Conservation (phyloP, 192 early-diverging fungal species). For the Coemansia sp. region DNA sequence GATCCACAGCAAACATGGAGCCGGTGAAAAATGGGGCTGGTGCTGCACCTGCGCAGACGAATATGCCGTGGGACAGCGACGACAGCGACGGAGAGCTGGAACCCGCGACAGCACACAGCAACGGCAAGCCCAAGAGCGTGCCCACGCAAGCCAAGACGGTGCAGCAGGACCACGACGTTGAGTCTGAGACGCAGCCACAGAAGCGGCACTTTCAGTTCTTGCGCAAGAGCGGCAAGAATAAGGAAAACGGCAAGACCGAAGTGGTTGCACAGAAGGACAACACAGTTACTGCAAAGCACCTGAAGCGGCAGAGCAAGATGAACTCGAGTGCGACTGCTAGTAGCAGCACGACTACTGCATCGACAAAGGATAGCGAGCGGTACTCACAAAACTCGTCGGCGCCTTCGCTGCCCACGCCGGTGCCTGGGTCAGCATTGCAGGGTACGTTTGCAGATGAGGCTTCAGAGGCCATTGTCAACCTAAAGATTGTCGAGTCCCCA, state of each 20-base stretch:
- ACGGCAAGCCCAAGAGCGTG: slow-evolving; percentile 2
- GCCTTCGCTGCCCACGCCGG: slow-evolving; percentile 41
- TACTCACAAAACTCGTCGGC: slow-evolving; percentile 43
- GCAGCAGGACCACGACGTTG: slow-evolving; percentile 11
- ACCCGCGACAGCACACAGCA: slow-evolving; percentile 5
- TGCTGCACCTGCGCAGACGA: slow-evolving; percentile 7
- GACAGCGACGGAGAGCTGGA: slow-evolving; percentile 32
- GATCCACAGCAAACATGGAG: slow-evolving; percentile 30
- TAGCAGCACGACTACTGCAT: slow-evolving; percentile 31
- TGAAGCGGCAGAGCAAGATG: slow-evolving; percentile 11
- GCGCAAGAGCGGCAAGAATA: slow-evolving; percentile 45
- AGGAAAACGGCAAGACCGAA: slow-evolving; percentile 32
- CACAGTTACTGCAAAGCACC: slow-evolving; percentile 6
- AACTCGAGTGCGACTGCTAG: slow-evolving; percentile 1
- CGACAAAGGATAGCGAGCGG: slow-evolving; percentile 33
- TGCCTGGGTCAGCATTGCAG: slow-evolving; percentile 16
- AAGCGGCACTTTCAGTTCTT: slow-evolving; percentile 50
- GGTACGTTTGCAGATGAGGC: slow-evolving; percentile 51
- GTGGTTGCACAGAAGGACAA: slow-evolving; percentile 16
- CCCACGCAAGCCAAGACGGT: slow-evolving; percentile 1
- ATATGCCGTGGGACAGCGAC: slow-evolving; percentile 51
- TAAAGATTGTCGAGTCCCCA: slow-evolving; percentile 44
- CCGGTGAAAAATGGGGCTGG: slow-evolving; percentile 1
- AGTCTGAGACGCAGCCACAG: slow-evolving; percentile 29
- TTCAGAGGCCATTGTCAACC: slow-evolving; percentile 42